These are phyloP conservation scores for Barnettozyma populi DNA, from an alignment of 805 yeast genomes.

Conservation along the genomic window DNA sequence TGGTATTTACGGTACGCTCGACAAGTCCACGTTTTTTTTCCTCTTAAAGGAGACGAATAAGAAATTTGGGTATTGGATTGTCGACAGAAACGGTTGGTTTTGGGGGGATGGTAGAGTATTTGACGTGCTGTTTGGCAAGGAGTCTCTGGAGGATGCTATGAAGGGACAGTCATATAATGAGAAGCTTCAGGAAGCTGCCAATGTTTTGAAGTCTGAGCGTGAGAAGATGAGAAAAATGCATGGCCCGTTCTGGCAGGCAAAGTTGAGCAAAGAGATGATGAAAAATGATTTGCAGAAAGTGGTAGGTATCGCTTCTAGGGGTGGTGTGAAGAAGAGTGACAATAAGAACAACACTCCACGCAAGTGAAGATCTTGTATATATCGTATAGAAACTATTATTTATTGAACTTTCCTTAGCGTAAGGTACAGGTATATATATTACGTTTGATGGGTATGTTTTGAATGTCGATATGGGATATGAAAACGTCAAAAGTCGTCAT, in stretches of 20 bases:
- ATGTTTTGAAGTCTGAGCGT: constrained; percentile 16
- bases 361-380: too few species aligned
- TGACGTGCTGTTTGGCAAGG: constrained; percentile 78
- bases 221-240: constrained; percentile 17
- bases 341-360: background rate
- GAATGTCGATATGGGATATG: too few species aligned
- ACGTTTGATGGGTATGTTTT: too few species aligned
- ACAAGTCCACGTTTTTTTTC: constrained; percentile 67
- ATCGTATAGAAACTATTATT: background rate
- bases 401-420: too few species aligned
- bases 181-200: constrained; percentile 19
- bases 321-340: constrained; percentile 4
- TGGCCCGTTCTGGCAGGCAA: constrained; percentile 22
- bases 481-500: too few species aligned
- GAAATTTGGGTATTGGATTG: constrained; percentile 54
- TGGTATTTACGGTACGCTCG: constrained; percentile 82
- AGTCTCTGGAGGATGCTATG: constrained; percentile 69
- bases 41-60: constrained; percentile 55
- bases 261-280: constrained; percentile 16
- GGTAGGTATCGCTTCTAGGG: constrained; percentile 13
- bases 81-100: constrained; percentile 82
- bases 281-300: constrained; percentile 19
- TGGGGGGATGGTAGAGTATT: constrained; percentile 91
- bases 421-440: too few species aligned
- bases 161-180: constrained; percentile 21